Evolutionary conservation across 1,139 yeast species (phyloP).

Genomic region (Hyphopichia buzzinii): DNA sequence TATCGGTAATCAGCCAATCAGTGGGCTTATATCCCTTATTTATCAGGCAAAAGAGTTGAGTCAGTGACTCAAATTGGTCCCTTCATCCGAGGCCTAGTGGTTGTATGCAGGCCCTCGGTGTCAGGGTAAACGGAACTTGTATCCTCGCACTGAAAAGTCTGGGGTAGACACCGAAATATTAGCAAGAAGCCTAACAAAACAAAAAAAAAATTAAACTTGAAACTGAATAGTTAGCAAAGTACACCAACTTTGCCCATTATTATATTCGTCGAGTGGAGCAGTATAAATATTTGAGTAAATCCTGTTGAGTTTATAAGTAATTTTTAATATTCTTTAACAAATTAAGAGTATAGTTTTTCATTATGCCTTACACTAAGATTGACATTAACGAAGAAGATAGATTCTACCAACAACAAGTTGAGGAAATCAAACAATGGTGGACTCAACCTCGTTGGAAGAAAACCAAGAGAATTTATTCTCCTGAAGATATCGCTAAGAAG

Average conservation of each 20-base stretch:
- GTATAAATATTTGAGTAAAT: no score
- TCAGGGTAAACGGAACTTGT: slow-evolving; percentile 1
- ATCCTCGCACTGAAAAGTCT: slow-evolving; percentile 1
- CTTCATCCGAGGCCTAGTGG: slow-evolving; percentile 4
- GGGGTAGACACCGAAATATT: background rate
- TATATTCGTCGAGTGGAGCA: no score
- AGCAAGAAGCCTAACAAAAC: background rate
- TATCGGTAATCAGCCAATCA: background rate
- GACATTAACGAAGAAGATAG: slow-evolving; percentile 61
- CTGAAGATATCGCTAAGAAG: slow-evolving; percentile 87
- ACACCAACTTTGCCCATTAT: background rate
- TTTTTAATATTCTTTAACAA: no score
- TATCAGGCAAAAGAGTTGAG: no score
- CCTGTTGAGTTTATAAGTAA: no score
- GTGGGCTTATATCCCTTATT: no score
- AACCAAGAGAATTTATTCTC: slow-evolving; percentile 84
- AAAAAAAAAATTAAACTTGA: background rate
- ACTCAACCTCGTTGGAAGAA: slow-evolving; percentile 83
- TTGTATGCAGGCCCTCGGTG: background rate
- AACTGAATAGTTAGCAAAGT: background rate
- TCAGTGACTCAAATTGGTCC: slow-evolving; percentile 4
- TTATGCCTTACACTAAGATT: slow-evolving; percentile 52
- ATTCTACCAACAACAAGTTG: slow-evolving; percentile 66
- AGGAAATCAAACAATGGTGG: slow-evolving; percentile 87
- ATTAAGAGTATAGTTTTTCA: slow-evolving; percentile 5